Base-by-base conservation (phyloP, 495 filamentous ascomycete species). In the Rostrohypoxylon terebratum region DNA sequence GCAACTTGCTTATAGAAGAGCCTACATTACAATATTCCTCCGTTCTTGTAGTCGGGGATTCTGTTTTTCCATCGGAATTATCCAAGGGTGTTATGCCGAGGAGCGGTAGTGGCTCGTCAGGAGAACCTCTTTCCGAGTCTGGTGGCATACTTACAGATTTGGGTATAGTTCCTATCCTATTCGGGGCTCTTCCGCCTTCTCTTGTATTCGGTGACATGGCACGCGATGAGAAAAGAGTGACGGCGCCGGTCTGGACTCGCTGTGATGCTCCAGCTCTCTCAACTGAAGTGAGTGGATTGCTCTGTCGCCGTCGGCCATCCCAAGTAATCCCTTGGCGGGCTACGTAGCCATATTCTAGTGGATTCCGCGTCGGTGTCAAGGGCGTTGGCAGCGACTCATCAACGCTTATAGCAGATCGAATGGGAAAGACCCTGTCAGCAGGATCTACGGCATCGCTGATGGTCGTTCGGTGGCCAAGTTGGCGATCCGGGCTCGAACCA, bases 381-480 rank as follows among this genome's bases (percentile, higher is more conserved):
- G 74, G 62, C 81, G 25, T 82, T 74, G 2, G 80, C 77, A 40
- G 90, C 40, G 74, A 73, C 38, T 73, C 86, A 69, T 92, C 90
- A 28, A 96, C 90, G 9, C 89, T 92, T 23, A 97, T 87, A 25
- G 92, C 90, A 11, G 91, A 94, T 38, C 91, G 87, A n/a, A 96
- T 91, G 11, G 93, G 93, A 64, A 94, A 97, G 20, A 97, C 90
- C 25, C 91, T 86, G 72, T 95, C 92, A 8, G 83, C 79, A 23
- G 71, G 73, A 47, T 83, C 81, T n/a, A 51, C 31, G 7, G 36
- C 74, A 59, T 45, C 78, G 59, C 68, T 66, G 34, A 60, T 48
- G 14, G 33, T 66, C 14, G 44, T 59, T 38, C 70, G 59, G 25
- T 78, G 63, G 58, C 75, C 71, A 28, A 73, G 68, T 38, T 77